Evolutionary conservation across 352 stramenopile species (phyloP).

Genomic region (Thalassiosira oceanica): DNA sequence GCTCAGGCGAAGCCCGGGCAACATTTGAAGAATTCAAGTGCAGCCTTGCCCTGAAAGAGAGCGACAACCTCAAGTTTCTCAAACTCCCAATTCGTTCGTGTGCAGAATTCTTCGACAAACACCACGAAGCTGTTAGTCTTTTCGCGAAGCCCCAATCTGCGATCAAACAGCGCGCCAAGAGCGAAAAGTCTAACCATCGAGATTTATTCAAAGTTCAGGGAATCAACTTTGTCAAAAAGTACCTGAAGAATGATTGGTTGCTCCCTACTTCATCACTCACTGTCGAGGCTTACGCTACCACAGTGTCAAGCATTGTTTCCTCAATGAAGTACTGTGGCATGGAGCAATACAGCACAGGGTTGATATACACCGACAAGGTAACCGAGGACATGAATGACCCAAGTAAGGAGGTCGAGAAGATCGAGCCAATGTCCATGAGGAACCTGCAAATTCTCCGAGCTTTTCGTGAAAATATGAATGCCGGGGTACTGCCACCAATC

Average conservation of each 20-base stretch:
- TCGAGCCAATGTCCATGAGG: conserved; percentile 30
- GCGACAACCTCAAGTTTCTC: too few species aligned
- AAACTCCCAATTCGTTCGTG: too few species aligned
- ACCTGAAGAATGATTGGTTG: conserved; percentile 33
- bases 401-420: conserved; percentile 27
- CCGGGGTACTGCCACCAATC: conserved; percentile 44
- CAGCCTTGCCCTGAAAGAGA: too few species aligned
- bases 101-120: conserved; percentile 18
- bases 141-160: conserved; percentile 19
- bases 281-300: conserved; percentile 3
- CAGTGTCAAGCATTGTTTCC: conserved; percentile 35
- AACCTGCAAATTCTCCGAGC: conserved; percentile 46
- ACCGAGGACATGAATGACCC: conserved; percentile 48
- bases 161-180: conserved; percentile 21
- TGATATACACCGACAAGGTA: conserved; percentile 18
- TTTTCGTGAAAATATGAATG: conserved; percentile 48
- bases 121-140: conserved; percentile 26
- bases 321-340: conserved; percentile 50
- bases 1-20: too few species aligned
- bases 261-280: conserved; percentile 15
- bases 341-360: conserved; percentile 28
- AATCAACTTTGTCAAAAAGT: conserved; percentile 27
- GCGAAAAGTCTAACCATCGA: conserved; percentile 13
- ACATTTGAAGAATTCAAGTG: too few species aligned
- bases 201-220: conserved; percentile 19